Evolutionary conservation across 169 alveolate genomes (phyloP), one percentile per base, ranked within the genome.

Genomic region (Plasmodium chabaudi): DNA sequence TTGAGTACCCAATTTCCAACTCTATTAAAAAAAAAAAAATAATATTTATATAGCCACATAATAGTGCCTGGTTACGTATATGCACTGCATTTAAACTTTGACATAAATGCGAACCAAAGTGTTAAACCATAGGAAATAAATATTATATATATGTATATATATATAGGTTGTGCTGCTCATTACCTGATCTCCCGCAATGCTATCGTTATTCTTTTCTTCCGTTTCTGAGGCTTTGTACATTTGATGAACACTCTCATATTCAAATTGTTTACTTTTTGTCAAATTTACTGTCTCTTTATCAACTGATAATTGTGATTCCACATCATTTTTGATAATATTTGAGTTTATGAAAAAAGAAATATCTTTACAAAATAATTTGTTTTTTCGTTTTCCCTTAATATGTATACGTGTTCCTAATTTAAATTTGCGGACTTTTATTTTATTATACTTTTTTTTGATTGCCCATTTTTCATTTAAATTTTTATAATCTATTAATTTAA

Each of bases 231-330:
- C 65, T 25, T 63, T 67, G 42, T 77, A 9, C 87, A 64, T 92
- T 60, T 84, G 67, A n/a, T 70, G 89, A 44, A 47, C 12, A 59
- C 64, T 60, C 51, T 86, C 63, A 51, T 17, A 47, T 68, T 71
- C 47, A 19, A 79, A 87, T 15, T 27, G 21, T 70, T 47, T 84
- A 1, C 15, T 7, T 34, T 46, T 44, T 7, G 53, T 75, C 34
- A 49, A 55, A 21, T 23, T 25, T 19, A 17, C 49, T 15, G 51
- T 46, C 56, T 88, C 88, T 70, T 47, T 55, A 51, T 51, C 87
- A 64, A 21, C 19, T 7, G 49, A 56, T 6, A 25, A 61, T 63
- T 13, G 7, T 21, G 34, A 10, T 17, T 60, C 25, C 10, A 17
- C 9, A 67, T 67, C 47, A 34, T 57, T 21, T 17, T 47, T 60